Evolutionary conservation across 208 protist species (phyloP).

Genomic region (Blechomonas ayalai): DNA sequence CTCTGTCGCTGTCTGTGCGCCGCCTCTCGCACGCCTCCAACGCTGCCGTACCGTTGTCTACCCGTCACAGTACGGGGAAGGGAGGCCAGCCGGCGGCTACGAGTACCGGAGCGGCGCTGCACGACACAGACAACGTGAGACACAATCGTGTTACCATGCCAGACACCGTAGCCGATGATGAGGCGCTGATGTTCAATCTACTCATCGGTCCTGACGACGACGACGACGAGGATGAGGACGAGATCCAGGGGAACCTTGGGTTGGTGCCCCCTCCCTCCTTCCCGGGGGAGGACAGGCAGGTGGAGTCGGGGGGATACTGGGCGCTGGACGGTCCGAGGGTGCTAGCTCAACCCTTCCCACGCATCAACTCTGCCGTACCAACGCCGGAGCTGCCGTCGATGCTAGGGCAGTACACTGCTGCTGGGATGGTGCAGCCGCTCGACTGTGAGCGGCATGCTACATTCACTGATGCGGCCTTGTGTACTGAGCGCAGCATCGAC

Average conservation of each 20-base stretch:
- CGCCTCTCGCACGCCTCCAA: too few species aligned
- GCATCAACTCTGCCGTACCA: too few species aligned
- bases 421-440: too few species aligned
- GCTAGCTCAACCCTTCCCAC: conserved; percentile 5
- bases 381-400: too few species aligned
- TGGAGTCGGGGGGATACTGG: conserved; percentile 9
- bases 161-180: conserved; percentile 30
- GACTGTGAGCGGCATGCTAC: too few species aligned
- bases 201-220: conserved; percentile 33
- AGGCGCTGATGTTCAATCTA: conserved; percentile 32
- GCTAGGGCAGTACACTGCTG: too few species aligned
- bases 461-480: too few species aligned
- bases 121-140: conserved; percentile 24
- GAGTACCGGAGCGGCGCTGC: too few species aligned
- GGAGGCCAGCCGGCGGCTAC: too few species aligned
- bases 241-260: conserved; percentile 5
- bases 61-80: neutral
- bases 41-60: neutral
- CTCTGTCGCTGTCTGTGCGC: too few species aligned
- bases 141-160: conserved; percentile 51
- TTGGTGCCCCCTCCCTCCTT: neutral
- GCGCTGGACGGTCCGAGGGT: conserved; percentile 8
- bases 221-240: conserved; percentile 21
- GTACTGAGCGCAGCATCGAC: too few species aligned
- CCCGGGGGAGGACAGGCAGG: conserved; percentile 1